Percentiles rank a stretch among this genome's conserved stretches.
Conservation (phyloP, 2,329 filamentous ascomycete species). For the Pseudogymnoascus sp. region DNA sequence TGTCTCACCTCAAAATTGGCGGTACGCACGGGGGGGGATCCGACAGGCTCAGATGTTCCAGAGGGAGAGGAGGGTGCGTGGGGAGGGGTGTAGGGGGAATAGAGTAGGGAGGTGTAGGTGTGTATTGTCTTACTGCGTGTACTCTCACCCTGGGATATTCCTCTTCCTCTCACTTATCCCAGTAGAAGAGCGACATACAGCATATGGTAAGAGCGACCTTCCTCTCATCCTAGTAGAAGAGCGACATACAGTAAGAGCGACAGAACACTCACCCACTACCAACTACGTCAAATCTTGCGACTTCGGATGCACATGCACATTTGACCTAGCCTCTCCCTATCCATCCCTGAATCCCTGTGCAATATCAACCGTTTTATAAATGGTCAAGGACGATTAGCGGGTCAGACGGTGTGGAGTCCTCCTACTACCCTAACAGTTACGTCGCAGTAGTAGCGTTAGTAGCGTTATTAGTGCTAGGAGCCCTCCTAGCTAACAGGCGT, state of each 20-base stretch:
- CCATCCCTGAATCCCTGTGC: neutral
- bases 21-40: neutral
- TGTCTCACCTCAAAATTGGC: neutral
- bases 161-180: no score
- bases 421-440: no score
- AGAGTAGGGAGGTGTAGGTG: no score
- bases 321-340: neutral
- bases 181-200: no score
- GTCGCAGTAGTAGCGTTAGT: no score
- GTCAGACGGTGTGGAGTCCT: neutral
- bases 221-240: no score
- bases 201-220: neutral
- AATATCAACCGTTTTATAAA: neutral
- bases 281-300: no score
- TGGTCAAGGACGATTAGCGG: neutral
- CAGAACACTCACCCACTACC: no score
- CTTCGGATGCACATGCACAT: neutral
- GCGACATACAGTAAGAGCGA: neutral
- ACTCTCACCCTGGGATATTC: neutral
- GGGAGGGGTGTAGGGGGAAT: no score
- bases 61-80: neutral
- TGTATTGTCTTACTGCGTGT: neutral
- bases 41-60: neutral
- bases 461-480: neutral
- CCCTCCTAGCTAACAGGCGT: no score